Evolutionary conservation across 345 rosid species (phyloP).

Genomic region (Gossypium ekmanianum): DNA sequence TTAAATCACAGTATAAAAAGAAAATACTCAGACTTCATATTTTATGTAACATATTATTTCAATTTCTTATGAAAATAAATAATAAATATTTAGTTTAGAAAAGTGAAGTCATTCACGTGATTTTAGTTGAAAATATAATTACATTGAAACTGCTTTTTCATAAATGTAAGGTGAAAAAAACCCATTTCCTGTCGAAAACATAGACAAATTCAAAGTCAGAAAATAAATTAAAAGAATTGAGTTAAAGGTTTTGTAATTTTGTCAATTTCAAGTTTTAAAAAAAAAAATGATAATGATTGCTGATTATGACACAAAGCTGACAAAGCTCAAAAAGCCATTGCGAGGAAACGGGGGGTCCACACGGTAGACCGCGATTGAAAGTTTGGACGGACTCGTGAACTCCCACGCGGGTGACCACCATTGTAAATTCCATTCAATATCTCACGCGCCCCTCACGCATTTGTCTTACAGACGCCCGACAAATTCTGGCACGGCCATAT

Average conservation of each 20-base stretch:
- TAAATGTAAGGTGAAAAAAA: neutral
- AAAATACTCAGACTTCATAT: too few relatives aligned
- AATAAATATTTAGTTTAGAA: too few relatives aligned
- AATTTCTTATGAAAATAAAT: too few relatives aligned
- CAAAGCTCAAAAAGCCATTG: neutral
- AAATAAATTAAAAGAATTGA: neutral
- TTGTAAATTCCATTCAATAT: neutral
- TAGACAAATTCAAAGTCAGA: neutral
- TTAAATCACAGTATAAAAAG: too few relatives aligned
- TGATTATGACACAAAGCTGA: neutral
- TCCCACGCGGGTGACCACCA: constrained; percentile 17
- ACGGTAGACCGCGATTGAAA: constrained; percentile 2
- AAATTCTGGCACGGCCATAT: neutral
- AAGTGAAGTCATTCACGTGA: too few relatives aligned
- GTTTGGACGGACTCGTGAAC: constrained; percentile 21
- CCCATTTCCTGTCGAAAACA: neutral
- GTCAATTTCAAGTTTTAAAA: neutral
- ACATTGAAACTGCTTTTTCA: too few relatives aligned
- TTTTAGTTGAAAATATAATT: too few relatives aligned
- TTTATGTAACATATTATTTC: too few relatives aligned
- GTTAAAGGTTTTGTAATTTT: neutral
- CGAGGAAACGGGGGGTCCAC: constrained; percentile 11
- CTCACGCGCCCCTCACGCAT: neutral
- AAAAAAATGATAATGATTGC: neutral
- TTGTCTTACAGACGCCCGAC: neutral